Evolutionary conservation across 331 rosid genomes (phyloP).

Genomic region (Spiraea crenata): DNA sequence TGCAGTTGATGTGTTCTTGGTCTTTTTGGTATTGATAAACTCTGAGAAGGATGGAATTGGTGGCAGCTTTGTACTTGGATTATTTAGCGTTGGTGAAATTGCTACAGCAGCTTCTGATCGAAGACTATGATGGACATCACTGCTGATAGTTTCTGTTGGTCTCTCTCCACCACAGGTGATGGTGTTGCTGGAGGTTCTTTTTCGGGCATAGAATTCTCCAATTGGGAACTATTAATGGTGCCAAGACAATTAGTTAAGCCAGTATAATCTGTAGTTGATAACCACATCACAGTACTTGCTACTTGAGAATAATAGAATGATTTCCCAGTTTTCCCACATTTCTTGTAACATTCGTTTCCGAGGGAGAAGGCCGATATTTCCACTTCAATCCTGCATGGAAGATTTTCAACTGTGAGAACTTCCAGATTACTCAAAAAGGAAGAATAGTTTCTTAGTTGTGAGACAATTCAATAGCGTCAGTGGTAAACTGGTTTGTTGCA

Average conservation of each 20-base stretch:
- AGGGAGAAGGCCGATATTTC: conserved; percentile 59
- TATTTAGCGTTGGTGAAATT: conserved; percentile 32
- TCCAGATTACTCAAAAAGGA: neutral
- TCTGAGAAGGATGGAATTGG: conserved; percentile 77
- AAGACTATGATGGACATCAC: conserved; percentile 30
- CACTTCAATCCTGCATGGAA: conserved; percentile 57
- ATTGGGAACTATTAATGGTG: conserved; percentile 26
- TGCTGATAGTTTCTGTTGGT: conserved; percentile 30
- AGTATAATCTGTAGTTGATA: conserved; percentile 48
- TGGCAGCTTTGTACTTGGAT: conserved; percentile 43
- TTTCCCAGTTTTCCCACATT: conserved; percentile 75
- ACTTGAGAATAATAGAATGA: conserved; percentile 93
- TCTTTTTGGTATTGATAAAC: conserved; percentile 52
- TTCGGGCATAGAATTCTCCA: conserved; percentile 23
- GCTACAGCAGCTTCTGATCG: conserved; percentile 31
- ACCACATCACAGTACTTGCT: conserved; percentile 88
- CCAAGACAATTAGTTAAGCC: conserved; percentile 54
- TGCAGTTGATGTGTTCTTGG: conserved; percentile 27
- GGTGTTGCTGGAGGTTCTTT: conserved; percentile 31
- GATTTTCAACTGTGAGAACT: conserved; percentile 22
- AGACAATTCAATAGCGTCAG: neutral
- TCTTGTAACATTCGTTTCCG: conserved; percentile 79
- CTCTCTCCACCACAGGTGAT: conserved; percentile 31
- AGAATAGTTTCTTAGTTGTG: neutral
- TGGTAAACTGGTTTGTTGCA: neutral